Evolutionary conservation across 768 basidiomycete genomes (phyloP).

Genomic region (Serendipita indica): DNA sequence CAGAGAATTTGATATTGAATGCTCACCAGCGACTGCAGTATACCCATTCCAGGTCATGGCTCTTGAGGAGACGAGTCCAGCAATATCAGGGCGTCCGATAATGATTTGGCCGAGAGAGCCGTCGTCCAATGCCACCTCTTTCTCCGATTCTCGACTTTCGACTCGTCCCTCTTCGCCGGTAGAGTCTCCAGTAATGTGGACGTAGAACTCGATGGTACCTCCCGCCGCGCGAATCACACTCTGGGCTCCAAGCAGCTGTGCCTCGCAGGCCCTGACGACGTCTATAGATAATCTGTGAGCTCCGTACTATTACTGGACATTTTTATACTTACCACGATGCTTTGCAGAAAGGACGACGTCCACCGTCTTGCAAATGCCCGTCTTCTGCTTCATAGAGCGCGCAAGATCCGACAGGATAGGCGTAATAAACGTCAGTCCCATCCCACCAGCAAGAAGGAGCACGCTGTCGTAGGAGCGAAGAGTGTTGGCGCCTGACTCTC

Average conservation of each 20-base stretch:
- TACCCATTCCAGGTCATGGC: neutral
- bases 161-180: neutral
- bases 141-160: neutral
- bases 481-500: neutral
- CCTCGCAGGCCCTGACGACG: neutral
- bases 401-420: slow-evolving; percentile 4
- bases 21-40: neutral
- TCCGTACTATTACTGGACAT: neutral
- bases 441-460: slow-evolving; percentile 10
- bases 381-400: neutral
- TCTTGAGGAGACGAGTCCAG: neutral
- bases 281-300: neutral
- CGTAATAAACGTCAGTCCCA: slow-evolving; percentile 1
- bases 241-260: neutral
- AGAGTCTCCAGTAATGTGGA: slow-evolving; percentile 9
- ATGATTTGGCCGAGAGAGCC: neutral
- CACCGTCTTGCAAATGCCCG: neutral
- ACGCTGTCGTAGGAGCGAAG: slow-evolving; percentile 10
- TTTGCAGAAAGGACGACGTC: neutral
- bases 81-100: neutral
- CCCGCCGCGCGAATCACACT: neutral
- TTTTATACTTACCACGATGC: neutral
- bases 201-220: neutral
- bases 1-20: no score
- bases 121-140: neutral